Conservation (phyloP, 495 filamentous ascomycete species). For the Aspergillus heteromorphus region DNA sequence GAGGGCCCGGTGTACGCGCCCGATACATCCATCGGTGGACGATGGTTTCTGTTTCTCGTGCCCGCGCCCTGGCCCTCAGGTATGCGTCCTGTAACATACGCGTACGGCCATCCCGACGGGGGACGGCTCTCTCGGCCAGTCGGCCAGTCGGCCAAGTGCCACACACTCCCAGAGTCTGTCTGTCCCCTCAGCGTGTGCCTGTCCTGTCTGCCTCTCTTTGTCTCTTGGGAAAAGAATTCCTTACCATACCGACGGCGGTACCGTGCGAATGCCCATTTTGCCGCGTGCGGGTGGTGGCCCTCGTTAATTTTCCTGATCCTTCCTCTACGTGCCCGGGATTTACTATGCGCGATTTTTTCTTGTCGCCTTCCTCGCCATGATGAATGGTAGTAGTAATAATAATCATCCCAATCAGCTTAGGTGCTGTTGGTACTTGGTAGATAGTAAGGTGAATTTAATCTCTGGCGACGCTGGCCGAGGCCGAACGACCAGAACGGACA, state of each 20-base stretch:
- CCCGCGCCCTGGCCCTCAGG: background rate
- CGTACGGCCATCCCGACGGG: background rate
- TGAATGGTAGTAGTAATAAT: slow-evolving; percentile 1
- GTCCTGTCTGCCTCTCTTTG: too few relatives aligned
- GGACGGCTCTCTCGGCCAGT: slow-evolving; percentile 1
- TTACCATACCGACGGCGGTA: slow-evolving; percentile 30
- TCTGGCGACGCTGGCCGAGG: background rate
- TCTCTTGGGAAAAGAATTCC: slow-evolving; percentile 15
- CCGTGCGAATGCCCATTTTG: slow-evolving; percentile 12
- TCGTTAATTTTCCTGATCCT: slow-evolving; percentile 22
- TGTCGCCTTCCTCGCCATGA: background rate
- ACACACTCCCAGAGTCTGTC: too few relatives aligned
- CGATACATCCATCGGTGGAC: background rate
- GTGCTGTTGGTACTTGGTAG: slow-evolving; percentile 4
- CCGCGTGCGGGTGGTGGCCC: slow-evolving; percentile 22
- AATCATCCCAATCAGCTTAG: slow-evolving; percentile 1
- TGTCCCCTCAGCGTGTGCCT: too few relatives aligned
- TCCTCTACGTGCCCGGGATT: slow-evolving; percentile 22
- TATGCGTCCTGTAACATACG: background rate
- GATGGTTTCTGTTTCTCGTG: background rate
- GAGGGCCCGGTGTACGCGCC: background rate
- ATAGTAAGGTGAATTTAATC: too few relatives aligned
- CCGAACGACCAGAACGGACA: background rate
- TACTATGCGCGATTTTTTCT: slow-evolving; percentile 7
- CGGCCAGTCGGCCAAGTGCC: background rate